Evolutionary conservation across 345 rosid genomes (phyloP).

Genomic region (Abelmoschus esculentus): DNA sequence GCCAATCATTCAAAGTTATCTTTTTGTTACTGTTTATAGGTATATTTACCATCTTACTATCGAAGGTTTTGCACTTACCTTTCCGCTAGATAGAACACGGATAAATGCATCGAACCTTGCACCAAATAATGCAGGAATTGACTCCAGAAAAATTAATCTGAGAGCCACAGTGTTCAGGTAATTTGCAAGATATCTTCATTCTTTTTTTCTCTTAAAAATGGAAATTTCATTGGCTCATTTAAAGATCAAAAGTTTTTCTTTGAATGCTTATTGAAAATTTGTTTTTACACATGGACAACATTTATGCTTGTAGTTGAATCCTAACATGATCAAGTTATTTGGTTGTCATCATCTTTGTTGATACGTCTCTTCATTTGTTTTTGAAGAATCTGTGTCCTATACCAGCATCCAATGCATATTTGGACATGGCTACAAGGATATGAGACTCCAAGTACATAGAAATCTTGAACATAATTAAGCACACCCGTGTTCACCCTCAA

Average conservation of each 20-base stretch:
- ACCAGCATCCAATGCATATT: neutral
- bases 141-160: slow-evolving; percentile 51
- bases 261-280: neutral
- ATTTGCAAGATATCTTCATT: neutral
- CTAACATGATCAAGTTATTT: neutral
- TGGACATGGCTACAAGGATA: neutral
- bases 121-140: slow-evolving; percentile 24
- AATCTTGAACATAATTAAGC: neutral
- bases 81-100: slow-evolving; percentile 32
- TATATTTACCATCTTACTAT: slow-evolving; percentile 62
- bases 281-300: neutral
- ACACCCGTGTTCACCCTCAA: neutral
- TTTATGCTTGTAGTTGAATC: neutral
- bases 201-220: neutral
- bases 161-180: slow-evolving; percentile 59
- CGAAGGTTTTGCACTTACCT: slow-evolving; percentile 63
- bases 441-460: neutral
- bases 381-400: neutral
- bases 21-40: slow-evolving; percentile 27
- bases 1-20: neutral
- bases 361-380: neutral
- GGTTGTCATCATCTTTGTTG: neutral
- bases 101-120: slow-evolving; percentile 9
- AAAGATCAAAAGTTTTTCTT: neutral
- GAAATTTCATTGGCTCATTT: neutral